These are phyloP conservation scores for Parmales sp. DNA, from an alignment of 108 stramenopile genomes.

Conservation along the genomic window DNA sequence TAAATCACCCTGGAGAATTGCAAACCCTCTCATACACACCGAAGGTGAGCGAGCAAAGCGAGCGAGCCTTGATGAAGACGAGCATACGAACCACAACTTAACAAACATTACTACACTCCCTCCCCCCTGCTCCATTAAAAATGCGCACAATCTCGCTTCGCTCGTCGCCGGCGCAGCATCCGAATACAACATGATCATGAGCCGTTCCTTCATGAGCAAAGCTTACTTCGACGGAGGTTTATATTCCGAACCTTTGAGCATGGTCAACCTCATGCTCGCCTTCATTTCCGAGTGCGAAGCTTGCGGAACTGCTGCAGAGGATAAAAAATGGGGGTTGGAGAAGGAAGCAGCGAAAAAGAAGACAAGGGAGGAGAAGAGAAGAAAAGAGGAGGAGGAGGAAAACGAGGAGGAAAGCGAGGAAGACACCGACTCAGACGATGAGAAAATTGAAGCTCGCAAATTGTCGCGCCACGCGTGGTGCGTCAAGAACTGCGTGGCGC, in stretches of 20 bases:
- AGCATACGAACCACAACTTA: too few relatives aligned
- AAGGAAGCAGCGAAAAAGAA: background rate
- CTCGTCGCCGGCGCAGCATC: too few relatives aligned
- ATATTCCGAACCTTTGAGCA: slow-evolving; percentile 60
- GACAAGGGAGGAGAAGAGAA: background rate
- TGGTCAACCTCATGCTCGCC: slow-evolving; percentile 38
- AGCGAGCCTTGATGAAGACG: too few relatives aligned
- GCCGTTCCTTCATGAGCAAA: slow-evolving; percentile 42
- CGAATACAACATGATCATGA: slow-evolving; percentile 18
- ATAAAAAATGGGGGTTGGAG: background rate
- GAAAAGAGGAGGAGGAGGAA: background rate
- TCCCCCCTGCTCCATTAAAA: too few relatives aligned
- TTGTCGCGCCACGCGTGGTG: too few relatives aligned
- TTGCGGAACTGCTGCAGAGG: background rate
- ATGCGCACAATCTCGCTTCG: too few relatives aligned
- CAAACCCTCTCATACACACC: slow-evolving; percentile 48
- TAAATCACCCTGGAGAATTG: slow-evolving; percentile 62
- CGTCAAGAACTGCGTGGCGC: too few relatives aligned
- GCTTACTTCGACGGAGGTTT: slow-evolving; percentile 60
- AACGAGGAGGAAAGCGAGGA: background rate
- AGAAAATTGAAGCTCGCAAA: too few relatives aligned
- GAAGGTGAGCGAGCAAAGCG: too few relatives aligned
- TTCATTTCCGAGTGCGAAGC: background rate
- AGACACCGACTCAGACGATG: too few relatives aligned
- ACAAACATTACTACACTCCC: background rate